Evolutionary conservation across 108 stramenopile species (phyloP).

Genomic region (Bacterosira constricta): DNA sequence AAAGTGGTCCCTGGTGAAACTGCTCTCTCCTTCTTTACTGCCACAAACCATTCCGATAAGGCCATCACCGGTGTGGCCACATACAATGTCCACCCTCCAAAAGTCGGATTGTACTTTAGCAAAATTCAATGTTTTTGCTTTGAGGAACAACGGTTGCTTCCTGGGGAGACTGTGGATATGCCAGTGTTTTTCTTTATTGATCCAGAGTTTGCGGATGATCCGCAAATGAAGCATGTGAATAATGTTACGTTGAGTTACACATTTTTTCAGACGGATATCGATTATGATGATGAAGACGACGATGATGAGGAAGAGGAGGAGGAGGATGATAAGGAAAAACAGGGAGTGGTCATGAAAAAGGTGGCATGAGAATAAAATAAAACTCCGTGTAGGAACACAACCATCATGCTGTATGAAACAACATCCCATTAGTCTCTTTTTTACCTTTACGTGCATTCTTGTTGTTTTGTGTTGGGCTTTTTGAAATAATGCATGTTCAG

Average conservation of each 20-base stretch:
- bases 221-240: constrained; percentile 87
- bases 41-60: constrained; percentile 91
- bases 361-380: neutral
- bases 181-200: constrained; percentile 99
- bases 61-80: constrained; percentile 99
- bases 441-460: too few relatives aligned
- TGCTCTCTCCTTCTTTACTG: constrained; percentile 96
- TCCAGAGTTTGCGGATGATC: constrained; percentile 95
- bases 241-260: constrained; percentile 96
- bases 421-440: too few relatives aligned
- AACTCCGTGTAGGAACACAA: too few relatives aligned
- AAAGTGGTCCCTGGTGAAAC: constrained; percentile 98
- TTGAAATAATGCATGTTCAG: too few relatives aligned
- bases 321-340: too few relatives aligned
- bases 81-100: constrained; percentile 98
- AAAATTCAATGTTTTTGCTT: constrained; percentile 99
- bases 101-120: constrained; percentile 97
- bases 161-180: constrained; percentile 99
- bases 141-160: constrained; percentile 96
- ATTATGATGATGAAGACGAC: constrained; percentile 84
- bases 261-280: constrained; percentile 97
- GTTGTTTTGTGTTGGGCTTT: too few relatives aligned
- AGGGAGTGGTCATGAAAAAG: neutral
- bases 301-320: constrained; percentile 35
- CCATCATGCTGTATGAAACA: too few relatives aligned